Evolutionary conservation across 441 rosid species (phyloP).

Genomic region (Euphorbia celastroides): DNA sequence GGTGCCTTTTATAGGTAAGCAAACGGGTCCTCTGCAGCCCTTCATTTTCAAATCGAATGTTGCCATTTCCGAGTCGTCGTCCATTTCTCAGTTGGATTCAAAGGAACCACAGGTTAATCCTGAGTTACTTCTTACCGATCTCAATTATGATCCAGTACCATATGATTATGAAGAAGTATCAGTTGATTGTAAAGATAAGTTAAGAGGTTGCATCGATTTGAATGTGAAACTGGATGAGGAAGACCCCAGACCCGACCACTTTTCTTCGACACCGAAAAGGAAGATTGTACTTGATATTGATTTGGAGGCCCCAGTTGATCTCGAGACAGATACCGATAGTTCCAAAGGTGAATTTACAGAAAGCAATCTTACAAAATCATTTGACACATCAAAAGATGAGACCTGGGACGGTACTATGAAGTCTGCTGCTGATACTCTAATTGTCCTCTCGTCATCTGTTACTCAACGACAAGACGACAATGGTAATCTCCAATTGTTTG

Average conservation of each 20-base stretch:
- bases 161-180: slow-evolving; percentile 23
- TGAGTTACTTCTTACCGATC: slow-evolving; percentile 25
- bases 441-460: slow-evolving; percentile 49
- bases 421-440: slow-evolving; percentile 68
- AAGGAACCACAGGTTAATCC: slow-evolving; percentile 13
- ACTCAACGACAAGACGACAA: too few species aligned
- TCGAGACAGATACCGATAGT: slow-evolving; percentile 21
- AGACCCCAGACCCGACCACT: slow-evolving; percentile 22
- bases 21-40: slow-evolving; percentile 10
- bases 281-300: slow-evolving; percentile 34
- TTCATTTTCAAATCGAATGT: slow-evolving; percentile 16
- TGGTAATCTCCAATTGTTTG: slow-evolving; percentile 80
- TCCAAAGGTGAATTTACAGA: slow-evolving; percentile 11
- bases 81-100: slow-evolving; percentile 21
- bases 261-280: slow-evolving; percentile 19
- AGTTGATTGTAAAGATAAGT: slow-evolving; percentile 7
- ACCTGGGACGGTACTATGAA: slow-evolving; percentile 22
- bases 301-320: slow-evolving; percentile 42
- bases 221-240: slow-evolving; percentile 36
- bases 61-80: slow-evolving; percentile 23
- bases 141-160: slow-evolving; percentile 23
- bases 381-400: slow-evolving; percentile 18
- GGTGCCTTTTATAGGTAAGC: slow-evolving; percentile 15
- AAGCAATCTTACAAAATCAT: slow-evolving; percentile 16
- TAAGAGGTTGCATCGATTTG: slow-evolving; percentile 39